Percentiles rank a stretch among this genome's conserved stretches.
phyloP scores from a whole-genome alignment of 164 flowering plant species.

The Piper longum region DNA sequence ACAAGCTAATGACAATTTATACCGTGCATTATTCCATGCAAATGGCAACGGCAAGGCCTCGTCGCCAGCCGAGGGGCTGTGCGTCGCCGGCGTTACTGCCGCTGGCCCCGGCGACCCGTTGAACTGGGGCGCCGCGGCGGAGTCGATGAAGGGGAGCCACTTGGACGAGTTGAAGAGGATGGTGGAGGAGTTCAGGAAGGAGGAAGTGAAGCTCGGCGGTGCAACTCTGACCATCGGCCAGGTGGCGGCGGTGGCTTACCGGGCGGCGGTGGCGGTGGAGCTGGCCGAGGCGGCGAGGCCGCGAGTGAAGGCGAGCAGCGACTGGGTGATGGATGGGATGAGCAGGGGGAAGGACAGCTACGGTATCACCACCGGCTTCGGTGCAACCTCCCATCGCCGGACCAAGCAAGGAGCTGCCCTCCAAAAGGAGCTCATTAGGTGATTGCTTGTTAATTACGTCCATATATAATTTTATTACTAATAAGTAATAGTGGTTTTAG shows the following conservation, averaged over 20 bases:
- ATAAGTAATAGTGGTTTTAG: too few relatives aligned
- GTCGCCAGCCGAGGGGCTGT: slow-evolving; percentile 1
- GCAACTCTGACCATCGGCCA: slow-evolving; percentile 32
- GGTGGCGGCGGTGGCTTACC: slow-evolving; percentile 31
- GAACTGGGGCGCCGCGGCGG: slow-evolving; percentile 45
- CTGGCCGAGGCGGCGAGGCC: slow-evolving; percentile 34
- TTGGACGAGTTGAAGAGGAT: slow-evolving; percentile 42
- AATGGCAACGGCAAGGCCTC: slow-evolving; percentile 7
- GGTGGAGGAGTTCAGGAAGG: slow-evolving; percentile 38
- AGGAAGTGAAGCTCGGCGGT: slow-evolving; percentile 32
- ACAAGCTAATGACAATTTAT: not conserved
- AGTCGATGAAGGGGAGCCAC: slow-evolving; percentile 35
- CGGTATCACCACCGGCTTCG: slow-evolving; percentile 59
- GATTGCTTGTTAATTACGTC: not conserved
- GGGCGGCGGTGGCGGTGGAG: slow-evolving; percentile 25
- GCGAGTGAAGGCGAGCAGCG: slow-evolving; percentile 46
- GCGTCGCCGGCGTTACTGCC: not conserved
- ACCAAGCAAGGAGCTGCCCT: slow-evolving; percentile 51
- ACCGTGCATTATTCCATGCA: not conserved
- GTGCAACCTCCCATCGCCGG: slow-evolving; percentile 53
- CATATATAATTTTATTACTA: too few relatives aligned
- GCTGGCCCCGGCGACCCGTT: slow-evolving; percentile 21
- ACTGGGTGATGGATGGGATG: slow-evolving; percentile 59
- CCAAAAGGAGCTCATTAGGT: slow-evolving; percentile 57
- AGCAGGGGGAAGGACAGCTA: slow-evolving; percentile 47